A percentile compares a stretch with the other conserved stretches of the same genome.
Conservation (phyloP, 495 filamentous ascomycete genomes). For the Achaetomiella virescens region DNA sequence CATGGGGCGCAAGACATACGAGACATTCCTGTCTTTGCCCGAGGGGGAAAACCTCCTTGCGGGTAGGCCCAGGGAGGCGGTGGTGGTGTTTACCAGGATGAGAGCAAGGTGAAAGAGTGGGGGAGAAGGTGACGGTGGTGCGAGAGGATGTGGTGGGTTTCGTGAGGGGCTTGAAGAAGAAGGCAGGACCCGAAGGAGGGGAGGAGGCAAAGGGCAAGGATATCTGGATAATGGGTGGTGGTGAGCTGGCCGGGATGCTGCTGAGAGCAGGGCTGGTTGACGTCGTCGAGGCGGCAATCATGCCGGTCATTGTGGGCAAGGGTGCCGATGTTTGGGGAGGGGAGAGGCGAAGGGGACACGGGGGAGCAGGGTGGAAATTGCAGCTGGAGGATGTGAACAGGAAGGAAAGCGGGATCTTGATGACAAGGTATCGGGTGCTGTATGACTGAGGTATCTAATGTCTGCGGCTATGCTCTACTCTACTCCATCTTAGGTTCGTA, state of each 20-base stretch:
- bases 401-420: slow-evolving; percentile 14
- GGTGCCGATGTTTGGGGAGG: slow-evolving; percentile 9
- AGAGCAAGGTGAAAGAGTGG: background rate
- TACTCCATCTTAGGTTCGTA: too few species aligned
- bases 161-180: background rate
- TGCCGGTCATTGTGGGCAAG: slow-evolving; percentile 15
- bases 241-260: slow-evolving; percentile 12
- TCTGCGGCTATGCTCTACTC: background rate
- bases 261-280: slow-evolving; percentile 13
- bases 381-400: slow-evolving; percentile 3
- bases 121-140: slow-evolving; percentile 5
- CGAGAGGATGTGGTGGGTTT: background rate
- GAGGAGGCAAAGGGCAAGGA: background rate
- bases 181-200: background rate
- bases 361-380: background rate
- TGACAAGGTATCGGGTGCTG: slow-evolving; percentile 14
- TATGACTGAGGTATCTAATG: background rate
- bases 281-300: slow-evolving; percentile 16
- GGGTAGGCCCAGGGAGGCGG: background rate
- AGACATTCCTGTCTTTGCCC: slow-evolving; percentile 3
- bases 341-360: background rate
- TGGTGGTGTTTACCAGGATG: slow-evolving; percentile 5
- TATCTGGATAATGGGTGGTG: slow-evolving; percentile 20
- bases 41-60: slow-evolving; percentile 2
- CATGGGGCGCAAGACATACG: slow-evolving; percentile 18